Evolutionary conservation across 257 asterid genomes (phyloP), one percentile per base, ranked within the genome.

Genomic region (Striga asiatica): DNA sequence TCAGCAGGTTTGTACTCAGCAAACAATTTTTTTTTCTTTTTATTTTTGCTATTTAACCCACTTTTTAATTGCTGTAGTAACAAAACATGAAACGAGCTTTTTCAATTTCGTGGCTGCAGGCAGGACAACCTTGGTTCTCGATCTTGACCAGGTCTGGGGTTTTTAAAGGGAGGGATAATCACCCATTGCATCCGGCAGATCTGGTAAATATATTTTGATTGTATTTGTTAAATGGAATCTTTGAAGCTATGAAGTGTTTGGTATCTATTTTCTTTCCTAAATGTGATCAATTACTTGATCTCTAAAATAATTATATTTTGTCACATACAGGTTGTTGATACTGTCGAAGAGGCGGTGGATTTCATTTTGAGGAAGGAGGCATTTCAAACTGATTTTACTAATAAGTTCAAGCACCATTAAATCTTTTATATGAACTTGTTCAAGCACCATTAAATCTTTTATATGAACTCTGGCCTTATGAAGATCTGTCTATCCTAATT

Each of bases 121-220:
- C 93, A 0, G 94, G 95, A 59, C 67, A 56, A 48, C 94, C 88
- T 41, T 85, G 97, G 97, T 81, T 74, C 73, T 85, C 95, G 22
- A 89, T 89, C 69, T 80, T 89, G 78, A 85, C 94, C 6, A 74
- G 93, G 76, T 66, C 97, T 0, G 97, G 97, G 50, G 97, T 89
- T 51, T 89, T 83, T 76, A 81, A 79, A 69, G 94, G 88, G 63
- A 70, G 74, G 74, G 80, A 69, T 19, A 81, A 85, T 58, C 76
- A 79, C 66, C 65, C 70, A 0, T 65, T 74, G 12, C 63, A 66
- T 72, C 94, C 95, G 8, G 93, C 95, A 17, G 94, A 85, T 70
- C 55, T 79, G 94, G 97, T 89, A 70, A 48, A 10, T 12, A 17
- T 51, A 31, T 39, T 21, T 10, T 42, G 11, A 4, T 32, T 35